phyloP scores from a whole-genome alignment of 2,329 filamentous ascomycete genomes.

The Colletotrichum sp. region DNA sequence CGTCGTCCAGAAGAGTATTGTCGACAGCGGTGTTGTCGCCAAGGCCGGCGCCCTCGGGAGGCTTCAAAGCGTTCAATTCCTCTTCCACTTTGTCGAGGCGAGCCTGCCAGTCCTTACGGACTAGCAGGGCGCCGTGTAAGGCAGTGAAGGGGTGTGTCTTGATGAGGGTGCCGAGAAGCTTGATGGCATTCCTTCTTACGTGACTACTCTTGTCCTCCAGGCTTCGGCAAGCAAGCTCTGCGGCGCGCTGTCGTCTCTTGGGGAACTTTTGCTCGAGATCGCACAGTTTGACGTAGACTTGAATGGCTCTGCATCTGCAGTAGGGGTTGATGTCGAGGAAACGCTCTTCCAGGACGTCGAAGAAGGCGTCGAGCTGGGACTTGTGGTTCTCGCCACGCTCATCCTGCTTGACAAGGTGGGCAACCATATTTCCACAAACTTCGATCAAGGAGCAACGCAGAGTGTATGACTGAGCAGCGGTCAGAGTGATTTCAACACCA shows the following conservation, averaged over 20 bases:
- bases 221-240: conserved; percentile 86
- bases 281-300: conserved; percentile 91
- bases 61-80: conserved; percentile 81
- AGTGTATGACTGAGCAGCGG: conserved; percentile 74
- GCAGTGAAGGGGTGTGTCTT: conserved; percentile 94
- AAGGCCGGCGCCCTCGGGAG: conserved; percentile 75
- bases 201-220: conserved; percentile 98
- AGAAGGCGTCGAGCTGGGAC: conserved; percentile 94
- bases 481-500: background rate
- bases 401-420: conserved; percentile 87
- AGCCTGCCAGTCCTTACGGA: conserved; percentile 83
- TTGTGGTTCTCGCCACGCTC: conserved; percentile 93
- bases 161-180: conserved; percentile 84
- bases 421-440: conserved; percentile 94
- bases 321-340: conserved; percentile 98
- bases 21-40: conserved; percentile 77
- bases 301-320: conserved; percentile 87
- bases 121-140: conserved; percentile 87
- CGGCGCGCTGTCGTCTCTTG: conserved; percentile 85
- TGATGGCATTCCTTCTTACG: conserved; percentile 93
- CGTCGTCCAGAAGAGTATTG: conserved; percentile 82
- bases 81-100: conserved; percentile 82
- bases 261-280: conserved; percentile 97
- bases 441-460: conserved; percentile 93
- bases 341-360: conserved; percentile 93